phyloP scores from a whole-genome alignment of 2,329 filamentous ascomycete genomes.

The Dryadomyces quercus-mongolicae region DNA sequence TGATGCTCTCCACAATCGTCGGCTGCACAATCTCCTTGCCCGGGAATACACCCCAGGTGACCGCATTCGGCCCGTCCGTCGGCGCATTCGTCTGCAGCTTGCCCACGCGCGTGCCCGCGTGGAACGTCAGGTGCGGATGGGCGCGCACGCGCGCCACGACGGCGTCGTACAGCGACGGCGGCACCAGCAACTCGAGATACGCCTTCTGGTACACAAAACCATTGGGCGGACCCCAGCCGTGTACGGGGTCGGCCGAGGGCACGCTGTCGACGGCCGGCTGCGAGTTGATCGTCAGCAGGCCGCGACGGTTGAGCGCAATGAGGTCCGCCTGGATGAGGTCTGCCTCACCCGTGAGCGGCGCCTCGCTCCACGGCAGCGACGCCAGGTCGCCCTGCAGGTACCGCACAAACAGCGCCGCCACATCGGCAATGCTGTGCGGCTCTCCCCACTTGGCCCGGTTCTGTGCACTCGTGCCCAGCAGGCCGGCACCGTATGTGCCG shows the following conservation, averaged over 20 bases:
- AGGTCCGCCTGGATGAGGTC: conserved; percentile 66
- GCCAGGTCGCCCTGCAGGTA: conserved; percentile 76
- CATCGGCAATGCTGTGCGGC: conserved; percentile 65
- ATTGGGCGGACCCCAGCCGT: conserved; percentile 90
- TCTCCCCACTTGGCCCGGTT: conserved; percentile 93
- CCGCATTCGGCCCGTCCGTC: conserved; percentile 84
- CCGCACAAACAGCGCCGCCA: conserved; percentile 71
- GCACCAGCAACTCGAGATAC: conserved; percentile 83
- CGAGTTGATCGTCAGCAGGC: conserved; percentile 91
- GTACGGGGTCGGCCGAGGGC: conserved; percentile 73
- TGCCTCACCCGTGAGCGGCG: conserved; percentile 72
- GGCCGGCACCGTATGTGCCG: conserved; percentile 78
- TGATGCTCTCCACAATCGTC: conserved; percentile 97
- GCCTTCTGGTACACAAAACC: conserved; percentile 98
- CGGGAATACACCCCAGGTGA: conserved; percentile 98
- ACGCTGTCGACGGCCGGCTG: conserved; percentile 89
- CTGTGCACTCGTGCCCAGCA: conserved; percentile 90
- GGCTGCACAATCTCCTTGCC: conserved; percentile 99
- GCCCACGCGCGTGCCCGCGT: conserved; percentile 77
- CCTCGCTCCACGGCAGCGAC: conserved; percentile 87
- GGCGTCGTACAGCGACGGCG: conserved; percentile 65
- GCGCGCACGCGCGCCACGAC: conserved; percentile 66
- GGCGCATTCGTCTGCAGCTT: conserved; percentile 75
- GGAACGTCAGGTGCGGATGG: conserved; percentile 80
- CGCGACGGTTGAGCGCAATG: conserved; percentile 70